A percentile compares a stretch with the other conserved stretches of the same genome.
Evolutionary conservation across 768 basidiomycete species (phyloP).

Genomic region (Boletus rex-veris): DNA sequence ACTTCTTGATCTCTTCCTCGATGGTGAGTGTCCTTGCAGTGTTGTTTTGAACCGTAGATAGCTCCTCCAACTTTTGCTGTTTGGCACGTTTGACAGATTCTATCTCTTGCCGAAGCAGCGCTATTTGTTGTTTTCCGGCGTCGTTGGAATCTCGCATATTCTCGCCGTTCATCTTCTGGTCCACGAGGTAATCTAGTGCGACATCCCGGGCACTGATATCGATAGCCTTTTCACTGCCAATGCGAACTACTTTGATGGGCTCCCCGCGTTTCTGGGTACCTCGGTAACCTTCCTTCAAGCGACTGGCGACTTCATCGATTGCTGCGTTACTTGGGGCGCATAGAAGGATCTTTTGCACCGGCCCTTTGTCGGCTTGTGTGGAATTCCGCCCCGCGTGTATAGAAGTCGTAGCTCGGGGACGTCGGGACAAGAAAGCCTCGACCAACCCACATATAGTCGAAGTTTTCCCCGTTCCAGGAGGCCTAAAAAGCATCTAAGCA

Average conservation of each 20-base stretch:
- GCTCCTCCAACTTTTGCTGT: conserved; percentile 58
- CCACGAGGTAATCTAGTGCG: conserved; percentile 83
- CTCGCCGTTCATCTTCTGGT: conserved; percentile 57
- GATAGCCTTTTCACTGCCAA: conserved; percentile 74
- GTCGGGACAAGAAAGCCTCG: conserved; percentile 69
- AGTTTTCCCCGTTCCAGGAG: conserved; percentile 98
- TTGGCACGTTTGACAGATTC: conserved; percentile 61
- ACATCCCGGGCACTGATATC: conserved; percentile 80
- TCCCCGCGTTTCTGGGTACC: conserved; percentile 50
- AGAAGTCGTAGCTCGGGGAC: conserved; percentile 45
- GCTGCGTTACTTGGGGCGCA: conserved; percentile 99
- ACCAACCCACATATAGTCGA: conserved; percentile 97
- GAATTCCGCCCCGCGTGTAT: conserved; percentile 46
- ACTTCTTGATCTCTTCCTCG: conserved; percentile 64
- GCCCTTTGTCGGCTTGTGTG: conserved; percentile 39
- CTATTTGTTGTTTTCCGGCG: conserved; percentile 56
- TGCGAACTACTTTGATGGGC: conserved; percentile 82
- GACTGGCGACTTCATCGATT: conserved; percentile 91
- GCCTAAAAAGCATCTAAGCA: conserved; percentile 44
- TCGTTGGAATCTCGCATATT: conserved; percentile 45
- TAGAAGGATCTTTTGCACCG: conserved; percentile 73
- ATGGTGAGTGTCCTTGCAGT: conserved; percentile 48
- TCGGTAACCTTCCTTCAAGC: conserved; percentile 77
- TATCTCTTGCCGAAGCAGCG: conserved; percentile 59
- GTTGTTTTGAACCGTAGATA: conserved; percentile 56